These are phyloP conservation scores for Metschnikowia continentalis DNA, from an alignment of 805 yeast species.

Conservation along the genomic window DNA sequence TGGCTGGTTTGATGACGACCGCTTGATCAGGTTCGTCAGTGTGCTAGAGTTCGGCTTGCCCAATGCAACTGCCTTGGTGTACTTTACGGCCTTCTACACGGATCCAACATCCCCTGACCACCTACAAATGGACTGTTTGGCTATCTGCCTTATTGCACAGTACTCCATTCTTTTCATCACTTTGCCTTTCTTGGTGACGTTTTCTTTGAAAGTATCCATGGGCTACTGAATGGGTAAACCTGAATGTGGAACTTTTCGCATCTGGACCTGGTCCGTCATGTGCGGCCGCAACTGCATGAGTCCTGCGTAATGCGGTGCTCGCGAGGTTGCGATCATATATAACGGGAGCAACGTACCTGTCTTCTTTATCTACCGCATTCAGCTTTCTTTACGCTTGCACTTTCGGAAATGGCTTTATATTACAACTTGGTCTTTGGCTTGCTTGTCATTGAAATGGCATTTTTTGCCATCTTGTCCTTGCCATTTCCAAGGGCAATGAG, in stretches of 20 bases:
- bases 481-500: constrained; percentile 80
- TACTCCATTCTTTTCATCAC: constrained; percentile 65
- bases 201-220: constrained; percentile 52
- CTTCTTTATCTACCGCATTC: not conserved
- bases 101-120: constrained; percentile 53
- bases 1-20: constrained; percentile 62
- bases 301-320: constrained; percentile 5
- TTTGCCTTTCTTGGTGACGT: constrained; percentile 71
- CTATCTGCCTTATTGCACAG: constrained; percentile 69
- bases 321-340: constrained; percentile 3
- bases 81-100: constrained; percentile 82
- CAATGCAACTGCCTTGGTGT: constrained; percentile 82
- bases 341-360: not conserved
- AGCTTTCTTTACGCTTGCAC: not conserved
- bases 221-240: constrained; percentile 4
- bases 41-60: constrained; percentile 78
- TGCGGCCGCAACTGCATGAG: not conserved
- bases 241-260: too few relatives aligned
- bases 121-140: constrained; percentile 80
- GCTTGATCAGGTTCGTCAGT: constrained; percentile 65
- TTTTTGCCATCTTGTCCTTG: constrained; percentile 74
- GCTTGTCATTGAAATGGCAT: constrained; percentile 69
- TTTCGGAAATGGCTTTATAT: constrained; percentile 37
- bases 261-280: not conserved
- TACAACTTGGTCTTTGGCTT: constrained; percentile 63